Conservation (phyloP, 345 rosid genomes). For the Salix viminalis region DNA sequence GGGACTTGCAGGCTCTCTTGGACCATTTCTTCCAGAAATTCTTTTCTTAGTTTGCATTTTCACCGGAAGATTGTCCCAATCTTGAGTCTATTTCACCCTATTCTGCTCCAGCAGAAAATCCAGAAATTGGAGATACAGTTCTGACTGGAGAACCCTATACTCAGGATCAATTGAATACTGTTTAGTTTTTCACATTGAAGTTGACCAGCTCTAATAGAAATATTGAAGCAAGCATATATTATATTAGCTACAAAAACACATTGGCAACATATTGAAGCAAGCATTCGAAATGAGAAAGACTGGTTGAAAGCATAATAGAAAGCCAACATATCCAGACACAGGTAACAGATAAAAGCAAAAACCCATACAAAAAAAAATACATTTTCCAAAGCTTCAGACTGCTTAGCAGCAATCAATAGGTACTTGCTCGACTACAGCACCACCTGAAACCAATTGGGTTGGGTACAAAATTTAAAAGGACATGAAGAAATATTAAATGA, state of each 20-base stretch:
- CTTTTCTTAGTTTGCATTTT: conserved; percentile 65
- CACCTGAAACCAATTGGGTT: too few species aligned
- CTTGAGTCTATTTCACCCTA: conserved; percentile 4
- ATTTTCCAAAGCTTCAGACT: background rate
- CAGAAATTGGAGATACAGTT: background rate
- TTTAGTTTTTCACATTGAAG: background rate
- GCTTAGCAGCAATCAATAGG: background rate
- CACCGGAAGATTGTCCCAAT: background rate
- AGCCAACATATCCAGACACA: background rate
- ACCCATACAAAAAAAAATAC: background rate
- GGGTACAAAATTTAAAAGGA: too few species aligned
- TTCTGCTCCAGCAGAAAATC: background rate
- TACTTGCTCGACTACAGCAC: too few species aligned
- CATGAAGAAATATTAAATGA: too few species aligned
- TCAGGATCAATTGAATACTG: background rate
- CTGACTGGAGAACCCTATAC: background rate
- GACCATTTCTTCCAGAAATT: conserved; percentile 44
- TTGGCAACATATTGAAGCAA: background rate
- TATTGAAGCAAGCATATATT: background rate
- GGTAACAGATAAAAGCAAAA: background rate
- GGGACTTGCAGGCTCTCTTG: conserved; percentile 42
- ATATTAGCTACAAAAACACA: background rate
- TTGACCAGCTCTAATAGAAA: background rate
- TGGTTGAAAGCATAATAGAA: background rate
- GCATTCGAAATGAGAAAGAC: background rate